Percentiles rank a stretch among this genome's conserved stretches.
Conservation (phyloP, 2,329 filamentous ascomycete species). For the Alternaria viburni region DNA sequence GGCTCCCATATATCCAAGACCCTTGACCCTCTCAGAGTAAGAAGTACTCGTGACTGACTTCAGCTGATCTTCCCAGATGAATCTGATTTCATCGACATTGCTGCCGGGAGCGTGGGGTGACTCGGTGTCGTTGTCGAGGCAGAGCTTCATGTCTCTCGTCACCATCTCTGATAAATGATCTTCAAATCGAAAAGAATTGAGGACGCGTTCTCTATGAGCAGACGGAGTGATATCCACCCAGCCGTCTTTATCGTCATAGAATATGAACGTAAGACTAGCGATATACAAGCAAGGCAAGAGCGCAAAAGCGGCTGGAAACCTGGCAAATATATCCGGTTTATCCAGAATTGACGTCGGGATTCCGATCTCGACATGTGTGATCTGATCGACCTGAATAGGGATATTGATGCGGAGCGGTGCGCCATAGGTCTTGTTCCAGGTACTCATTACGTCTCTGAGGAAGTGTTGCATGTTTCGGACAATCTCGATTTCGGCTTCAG, state of each 20-base stretch:
- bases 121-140: background rate
- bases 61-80: background rate
- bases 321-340: background rate
- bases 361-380: background rate
- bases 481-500: background rate
- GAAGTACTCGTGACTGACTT: background rate
- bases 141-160: background rate
- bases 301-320: background rate
- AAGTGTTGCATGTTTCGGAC: background rate
- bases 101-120: background rate
- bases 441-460: background rate
- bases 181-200: no score
- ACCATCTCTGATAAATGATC: no score
- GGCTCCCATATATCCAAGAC: background rate
- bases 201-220: no score
- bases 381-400: background rate
- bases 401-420: background rate
- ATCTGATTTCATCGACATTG: background rate
- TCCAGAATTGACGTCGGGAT: background rate
- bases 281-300: background rate
- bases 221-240: background rate
- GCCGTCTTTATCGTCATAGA: background rate
- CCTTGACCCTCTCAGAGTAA: background rate
- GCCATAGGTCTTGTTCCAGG: background rate
- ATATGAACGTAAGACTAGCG: background rate